These are phyloP conservation scores for Beta lomatogona DNA, from an alignment of 179 eudicot genomes.

Conservation along the genomic window DNA sequence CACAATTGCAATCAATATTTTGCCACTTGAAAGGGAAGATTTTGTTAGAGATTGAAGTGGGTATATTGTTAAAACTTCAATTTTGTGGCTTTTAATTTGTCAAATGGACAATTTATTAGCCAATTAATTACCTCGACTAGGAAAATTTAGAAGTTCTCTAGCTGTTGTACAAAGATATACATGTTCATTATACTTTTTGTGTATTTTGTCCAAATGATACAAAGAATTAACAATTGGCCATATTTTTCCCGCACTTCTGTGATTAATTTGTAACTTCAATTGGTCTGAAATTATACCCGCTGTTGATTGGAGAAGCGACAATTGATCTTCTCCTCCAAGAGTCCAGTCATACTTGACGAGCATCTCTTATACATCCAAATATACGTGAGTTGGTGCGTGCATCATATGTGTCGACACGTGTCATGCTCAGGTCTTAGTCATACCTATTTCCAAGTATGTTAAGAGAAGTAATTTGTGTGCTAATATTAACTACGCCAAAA, in stretches of 20 bases:
- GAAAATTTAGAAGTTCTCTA: not conserved
- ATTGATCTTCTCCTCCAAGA: too few relatives aligned
- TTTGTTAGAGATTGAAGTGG: conserved; percentile 16
- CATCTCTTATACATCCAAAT: too few relatives aligned
- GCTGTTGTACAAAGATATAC: not conserved
- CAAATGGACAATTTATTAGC: not conserved
- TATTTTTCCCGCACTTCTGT: not conserved
- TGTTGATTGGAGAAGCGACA: too few relatives aligned
- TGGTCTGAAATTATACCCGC: too few relatives aligned
- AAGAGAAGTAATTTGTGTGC: too few relatives aligned
- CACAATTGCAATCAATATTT: conserved; percentile 10
- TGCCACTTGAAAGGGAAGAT: conserved; percentile 27
- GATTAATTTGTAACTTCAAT: not conserved
- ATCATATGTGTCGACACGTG: too few relatives aligned
- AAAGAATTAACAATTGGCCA: not conserved
- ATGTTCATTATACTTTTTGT: not conserved
- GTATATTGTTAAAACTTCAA: not conserved
- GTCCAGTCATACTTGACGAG: too few relatives aligned
- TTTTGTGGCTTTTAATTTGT: not conserved
- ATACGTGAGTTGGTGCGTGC: too few relatives aligned
- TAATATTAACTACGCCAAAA: too few relatives aligned
- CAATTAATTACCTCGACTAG: not conserved
- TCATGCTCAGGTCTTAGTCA: too few relatives aligned
- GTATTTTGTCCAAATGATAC: not conserved
- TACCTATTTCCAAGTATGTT: too few relatives aligned